Conservation (phyloP, 2,329 filamentous ascomycete species). For the Alternaria infectoria region DNA sequence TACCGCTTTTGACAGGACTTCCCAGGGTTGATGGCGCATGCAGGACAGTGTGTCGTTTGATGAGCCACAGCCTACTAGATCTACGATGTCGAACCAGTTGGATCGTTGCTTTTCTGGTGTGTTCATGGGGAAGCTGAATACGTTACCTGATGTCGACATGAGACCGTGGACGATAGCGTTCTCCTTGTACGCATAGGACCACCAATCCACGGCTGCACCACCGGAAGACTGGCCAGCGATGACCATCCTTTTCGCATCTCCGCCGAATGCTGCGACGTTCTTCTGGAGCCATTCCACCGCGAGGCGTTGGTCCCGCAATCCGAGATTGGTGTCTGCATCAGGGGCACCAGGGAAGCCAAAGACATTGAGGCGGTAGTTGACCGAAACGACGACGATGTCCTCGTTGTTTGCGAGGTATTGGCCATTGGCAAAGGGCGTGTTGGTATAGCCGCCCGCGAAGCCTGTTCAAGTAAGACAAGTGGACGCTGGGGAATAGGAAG, state of each 20-base stretch:
- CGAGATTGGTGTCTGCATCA: slow-evolving; percentile 53
- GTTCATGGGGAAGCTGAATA: slow-evolving; percentile 26
- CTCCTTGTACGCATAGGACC: slow-evolving; percentile 53
- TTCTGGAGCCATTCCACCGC: slow-evolving; percentile 60
- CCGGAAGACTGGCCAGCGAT: slow-evolving; percentile 60
- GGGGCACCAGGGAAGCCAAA: slow-evolving; percentile 45
- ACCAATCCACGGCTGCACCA: slow-evolving; percentile 52
- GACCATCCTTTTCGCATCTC: slow-evolving; percentile 52
- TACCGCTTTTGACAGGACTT: slow-evolving; percentile 13
- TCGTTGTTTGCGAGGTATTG: slow-evolving; percentile 44
- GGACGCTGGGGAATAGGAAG: background rate
- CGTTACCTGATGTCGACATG: slow-evolving; percentile 47
- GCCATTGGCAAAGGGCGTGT: slow-evolving; percentile 48
- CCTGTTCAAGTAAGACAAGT: slow-evolving; percentile 18
- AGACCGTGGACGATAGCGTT: slow-evolving; percentile 57
- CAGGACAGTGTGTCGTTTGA: slow-evolving; percentile 18
- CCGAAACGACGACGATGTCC: slow-evolving; percentile 51
- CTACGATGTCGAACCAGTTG: slow-evolving; percentile 24
- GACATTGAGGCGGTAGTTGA: slow-evolving; percentile 49
- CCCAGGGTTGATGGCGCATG: slow-evolving; percentile 22
- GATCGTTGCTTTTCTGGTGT: slow-evolving; percentile 13
- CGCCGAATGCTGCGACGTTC: slow-evolving; percentile 60
- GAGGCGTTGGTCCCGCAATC: slow-evolving; percentile 60
- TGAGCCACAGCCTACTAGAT: slow-evolving; percentile 19
- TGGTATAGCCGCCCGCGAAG: slow-evolving; percentile 45